Evolutionary conservation across 2,329 filamentous ascomycete species (phyloP), one percentile per base, ranked within the genome.

Genomic region (Tolypocladium capitatum): DNA sequence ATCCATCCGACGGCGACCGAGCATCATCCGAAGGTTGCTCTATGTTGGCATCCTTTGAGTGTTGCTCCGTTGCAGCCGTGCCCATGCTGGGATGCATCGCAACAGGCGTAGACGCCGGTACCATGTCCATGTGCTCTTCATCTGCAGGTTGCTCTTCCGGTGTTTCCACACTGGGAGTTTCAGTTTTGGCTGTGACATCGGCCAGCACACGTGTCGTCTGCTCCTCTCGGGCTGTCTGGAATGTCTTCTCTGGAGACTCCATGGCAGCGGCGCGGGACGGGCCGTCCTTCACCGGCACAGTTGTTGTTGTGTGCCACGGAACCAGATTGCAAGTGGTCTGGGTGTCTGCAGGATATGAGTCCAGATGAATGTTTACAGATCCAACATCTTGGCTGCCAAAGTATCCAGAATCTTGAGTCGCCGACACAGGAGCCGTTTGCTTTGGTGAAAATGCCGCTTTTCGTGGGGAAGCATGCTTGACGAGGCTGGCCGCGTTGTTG

Each of bases 1-100:
- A 87, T 1, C 71, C 74, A 43, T 86, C 83, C 2, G 83, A 86
- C 16, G 77, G 76, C 3, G 81, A 84, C 51, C 73, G 70, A 21
- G 67, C 66, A 51, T 76, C 76, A 35, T 77, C 74, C 43, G 48
- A 49, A 2, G 35, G 41, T 20, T 46, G 36, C 30, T 18, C 47
- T 13, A 7, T 33, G 24, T 33, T 47, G 10, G 50, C 47, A n/a
- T 21, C 24, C 13, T 46, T 40, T 11, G 36, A 10, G 18, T 44
- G 32, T 27, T 31, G 34, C 16, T 24, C 18, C 11, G 9, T 38
- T 2, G n/a, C 41, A 11, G 28, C 8, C 6, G 20, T 13, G 3
- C 18, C 24, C 7, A 31, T 8, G 24, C 5, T 41, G 24, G 33
- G 20, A 20, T 18, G 24, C 34, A 43, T 9, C 20, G 35, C 42